Evolutionary conservation across 208 protist species (phyloP), one percentile per base, ranked within the genome.

Genomic region (Acanthamoeba lugdunensis): DNA sequence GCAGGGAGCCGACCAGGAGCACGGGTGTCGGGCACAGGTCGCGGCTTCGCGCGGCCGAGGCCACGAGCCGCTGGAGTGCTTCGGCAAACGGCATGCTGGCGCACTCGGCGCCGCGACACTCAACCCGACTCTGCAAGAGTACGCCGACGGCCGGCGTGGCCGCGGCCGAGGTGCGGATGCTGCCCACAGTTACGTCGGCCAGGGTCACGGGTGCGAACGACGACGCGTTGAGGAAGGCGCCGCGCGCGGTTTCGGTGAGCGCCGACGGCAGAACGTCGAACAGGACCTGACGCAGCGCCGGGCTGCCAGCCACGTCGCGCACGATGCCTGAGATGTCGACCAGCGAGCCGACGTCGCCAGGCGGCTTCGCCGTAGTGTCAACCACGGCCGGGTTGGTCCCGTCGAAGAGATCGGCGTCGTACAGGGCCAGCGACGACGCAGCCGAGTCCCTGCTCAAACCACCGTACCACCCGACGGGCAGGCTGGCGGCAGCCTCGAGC

Each of bases 361-460:
- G 13, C 73, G 33, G 41, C 37, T 14, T 41, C 9, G 18, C 13
- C 8, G 73, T 81, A 6, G 63, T 30, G 25, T 25, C 63, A 5
- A 81, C 41, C 28, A 81, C 73, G 23, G 73, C 73, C 13, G 73
- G 33, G 73, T 28, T 9, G 33, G 73, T 81, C 11, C 73, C 37
- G 37, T 81, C 73, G 33, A 37, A 81, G 73, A 81, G 73, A 48
- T 81, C 73, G 18, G 73, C 73, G 73, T 81, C 73, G 21, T 81
- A 81, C 16, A 81, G 73, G 37, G 33, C 33, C 30, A 81, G 23
- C 14, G 37, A 23, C 73, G 30, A 14, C 33, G 13, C n/a, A 30
- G 37, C 21, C 0, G 18, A 7, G 18, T 33, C 9, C 41, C 28
- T 11, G 6, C 2, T n/a, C 30, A 81, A 30, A 4, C 16, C 30